Base-by-base conservation (phyloP, 345 rosid genomes). In the Diplotaxis tenuifolia region DNA sequence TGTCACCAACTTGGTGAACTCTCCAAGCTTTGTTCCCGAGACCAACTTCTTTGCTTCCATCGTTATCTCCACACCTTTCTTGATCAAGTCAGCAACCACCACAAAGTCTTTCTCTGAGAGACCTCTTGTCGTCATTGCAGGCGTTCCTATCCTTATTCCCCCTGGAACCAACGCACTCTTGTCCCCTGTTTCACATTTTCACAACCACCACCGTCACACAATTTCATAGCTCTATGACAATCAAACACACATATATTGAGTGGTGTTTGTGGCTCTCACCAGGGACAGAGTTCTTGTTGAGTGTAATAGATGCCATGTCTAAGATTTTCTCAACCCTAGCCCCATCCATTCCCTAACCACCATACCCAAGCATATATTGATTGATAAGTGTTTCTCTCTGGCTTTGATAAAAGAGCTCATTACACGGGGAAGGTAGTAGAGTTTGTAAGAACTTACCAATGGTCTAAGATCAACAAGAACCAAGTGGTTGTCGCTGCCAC, bases 71-170 rank as follows among this genome's bases (percentile, higher is more conserved):
- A 94, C 88, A 3, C 98, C 97, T 76, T 91, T 96, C 4, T 94
- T 91, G 56, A 91, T 89, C 27, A 88, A 88, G 52, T 89, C 85
- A 0, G 97, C 97, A 0, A 82, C 78, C 38, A 86, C 88, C 59
- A 65, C 50, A 72, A 94, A 94, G 65, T 94, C 98, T 71, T 83
- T 83, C 83, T 85, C 95, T 0, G 84, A 79, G 40, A 94, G 83
- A 62, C 97, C 94, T 76, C 96, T 88, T 25, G 97, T 91, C 4
- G 98, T 91, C 96, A 91, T 94, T 1, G 98, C 98, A 14, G 97
- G 97, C 0, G 97, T 72, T 64, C 96, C 98, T 50, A 94, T 86
- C 62, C 98, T 89, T 70, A 94, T 91, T 63, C 98, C 98, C 18
- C 97, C 98, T 0, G 96, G 98, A 14, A 89, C 93, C 47, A 85